These are phyloP conservation scores for Gryganskiella cystojenkinii DNA, from an alignment of 192 early-diverging fungal genomes.

Conservation along the genomic window DNA sequence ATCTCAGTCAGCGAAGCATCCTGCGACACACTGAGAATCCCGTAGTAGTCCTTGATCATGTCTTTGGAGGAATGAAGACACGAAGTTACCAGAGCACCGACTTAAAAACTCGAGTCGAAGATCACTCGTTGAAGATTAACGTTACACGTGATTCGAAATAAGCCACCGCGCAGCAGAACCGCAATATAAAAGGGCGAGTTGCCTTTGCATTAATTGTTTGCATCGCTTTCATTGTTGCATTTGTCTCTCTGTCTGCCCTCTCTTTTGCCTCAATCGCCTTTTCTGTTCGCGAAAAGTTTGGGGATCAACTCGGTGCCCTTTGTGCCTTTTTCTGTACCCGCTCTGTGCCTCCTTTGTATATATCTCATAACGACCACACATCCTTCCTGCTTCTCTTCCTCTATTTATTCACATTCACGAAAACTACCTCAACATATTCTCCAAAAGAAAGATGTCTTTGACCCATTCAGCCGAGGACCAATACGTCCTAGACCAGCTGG, in stretches of 20 bases:
- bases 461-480: conserved; percentile 45
- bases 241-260: background rate
- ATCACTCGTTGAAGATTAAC: too few species aligned
- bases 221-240: too few species aligned
- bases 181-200: background rate
- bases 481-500: conserved; percentile 67
- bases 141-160: background rate
- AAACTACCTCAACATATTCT: too few species aligned
- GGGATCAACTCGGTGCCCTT: too few species aligned
- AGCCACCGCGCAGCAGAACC: background rate
- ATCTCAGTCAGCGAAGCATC: conserved; percentile 58
- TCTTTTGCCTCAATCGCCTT: too few species aligned
- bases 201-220: background rate
- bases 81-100: too few species aligned
- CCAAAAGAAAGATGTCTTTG: conserved; percentile 15
- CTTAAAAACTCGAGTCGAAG: too few species aligned
- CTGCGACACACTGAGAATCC: conserved; percentile 60
- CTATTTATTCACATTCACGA: background rate
- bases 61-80: background rate
- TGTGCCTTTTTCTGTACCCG: too few species aligned
- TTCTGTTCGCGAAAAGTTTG: too few species aligned
- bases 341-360: too few species aligned
- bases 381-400: background rate
- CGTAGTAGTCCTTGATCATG: conserved; percentile 63
- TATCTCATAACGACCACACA: too few species aligned